These are phyloP conservation scores for Phoenix roebelenii DNA, from an alignment of 176 grass and related monocot species.

Conservation along the genomic window DNA sequence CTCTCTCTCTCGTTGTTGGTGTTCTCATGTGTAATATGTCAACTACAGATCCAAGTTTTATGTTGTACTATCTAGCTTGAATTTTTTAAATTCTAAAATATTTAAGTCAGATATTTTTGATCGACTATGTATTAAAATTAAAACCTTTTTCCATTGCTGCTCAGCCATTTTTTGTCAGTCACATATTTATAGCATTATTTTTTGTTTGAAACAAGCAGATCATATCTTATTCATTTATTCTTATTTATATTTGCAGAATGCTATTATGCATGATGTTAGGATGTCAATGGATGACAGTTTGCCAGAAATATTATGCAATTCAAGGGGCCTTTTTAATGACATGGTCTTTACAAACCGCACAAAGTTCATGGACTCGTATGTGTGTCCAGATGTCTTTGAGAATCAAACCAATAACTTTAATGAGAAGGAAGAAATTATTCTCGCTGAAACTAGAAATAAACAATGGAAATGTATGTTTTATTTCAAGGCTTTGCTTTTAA, in stretches of 20 bases:
- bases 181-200: not conserved
- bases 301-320: slow-evolving; percentile 13
- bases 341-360: slow-evolving; percentile 16
- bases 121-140: too few species aligned
- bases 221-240: too few species aligned
- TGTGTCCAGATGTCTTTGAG: slow-evolving; percentile 18
- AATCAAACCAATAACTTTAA: slow-evolving; percentile 24
- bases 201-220: too few species aligned
- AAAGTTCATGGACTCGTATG: slow-evolving; percentile 21
- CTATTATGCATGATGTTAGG: slow-evolving; percentile 29
- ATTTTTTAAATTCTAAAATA: too few species aligned
- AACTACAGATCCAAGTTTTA: too few species aligned
- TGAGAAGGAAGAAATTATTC: slow-evolving; percentile 33
- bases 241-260: slow-evolving; percentile 30
- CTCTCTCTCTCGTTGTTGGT: too few species aligned
- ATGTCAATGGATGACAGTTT: slow-evolving; percentile 25
- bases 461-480: slow-evolving; percentile 38
- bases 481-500: too few species aligned
- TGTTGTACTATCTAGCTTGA: too few species aligned
- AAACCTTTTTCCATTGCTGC: too few species aligned
- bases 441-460: slow-evolving; percentile 18
- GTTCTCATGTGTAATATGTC: too few species aligned
- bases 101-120: too few species aligned
- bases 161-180: too few species aligned
- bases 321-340: slow-evolving; percentile 18